Conservation (phyloP, 306 rosid genomes). For the Prunus dulcis region DNA sequence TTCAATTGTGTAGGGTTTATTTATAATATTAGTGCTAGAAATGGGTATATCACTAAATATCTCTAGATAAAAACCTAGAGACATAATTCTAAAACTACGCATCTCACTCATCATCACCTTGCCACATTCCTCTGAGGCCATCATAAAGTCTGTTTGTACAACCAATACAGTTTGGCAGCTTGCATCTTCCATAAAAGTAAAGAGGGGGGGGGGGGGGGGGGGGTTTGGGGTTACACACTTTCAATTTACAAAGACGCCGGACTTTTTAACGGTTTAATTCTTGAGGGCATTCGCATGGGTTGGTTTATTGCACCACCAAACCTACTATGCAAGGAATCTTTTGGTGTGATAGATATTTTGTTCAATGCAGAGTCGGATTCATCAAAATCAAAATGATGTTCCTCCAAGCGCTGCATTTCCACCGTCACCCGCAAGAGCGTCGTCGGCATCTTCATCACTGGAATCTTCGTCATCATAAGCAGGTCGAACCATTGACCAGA, state of each 20-base stretch:
- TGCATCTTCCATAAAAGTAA: background rate
- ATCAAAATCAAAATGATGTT: constrained; percentile 28
- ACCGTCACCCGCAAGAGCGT: constrained; percentile 15
- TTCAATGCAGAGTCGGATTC: constrained; percentile 41
- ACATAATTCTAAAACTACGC: background rate
- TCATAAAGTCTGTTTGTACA: constrained; percentile 5
- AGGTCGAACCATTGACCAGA: constrained; percentile 77
- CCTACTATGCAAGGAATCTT: constrained; percentile 18
- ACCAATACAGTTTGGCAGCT: background rate
- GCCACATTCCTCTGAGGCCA: background rate
- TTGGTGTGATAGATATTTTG: constrained; percentile 72
- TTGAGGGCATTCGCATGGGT: constrained; percentile 33
- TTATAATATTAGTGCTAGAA: too few relatives aligned
- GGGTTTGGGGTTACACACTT: too few relatives aligned
- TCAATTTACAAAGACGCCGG: too few relatives aligned
- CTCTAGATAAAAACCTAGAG: background rate
- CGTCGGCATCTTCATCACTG: constrained; percentile 41
- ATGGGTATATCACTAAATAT: too few relatives aligned
- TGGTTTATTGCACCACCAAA: constrained; percentile 10
- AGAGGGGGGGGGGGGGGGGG: too few relatives aligned
- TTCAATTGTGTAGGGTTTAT: too few relatives aligned
- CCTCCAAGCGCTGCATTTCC: constrained; percentile 27
- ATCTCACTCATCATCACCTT: background rate
- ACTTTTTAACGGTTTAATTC: too few relatives aligned
- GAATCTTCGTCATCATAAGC: constrained; percentile 37